Evolutionary conservation across 2,329 filamentous ascomycete species (phyloP).

Genomic region (Neofusicoccum parvum): DNA sequence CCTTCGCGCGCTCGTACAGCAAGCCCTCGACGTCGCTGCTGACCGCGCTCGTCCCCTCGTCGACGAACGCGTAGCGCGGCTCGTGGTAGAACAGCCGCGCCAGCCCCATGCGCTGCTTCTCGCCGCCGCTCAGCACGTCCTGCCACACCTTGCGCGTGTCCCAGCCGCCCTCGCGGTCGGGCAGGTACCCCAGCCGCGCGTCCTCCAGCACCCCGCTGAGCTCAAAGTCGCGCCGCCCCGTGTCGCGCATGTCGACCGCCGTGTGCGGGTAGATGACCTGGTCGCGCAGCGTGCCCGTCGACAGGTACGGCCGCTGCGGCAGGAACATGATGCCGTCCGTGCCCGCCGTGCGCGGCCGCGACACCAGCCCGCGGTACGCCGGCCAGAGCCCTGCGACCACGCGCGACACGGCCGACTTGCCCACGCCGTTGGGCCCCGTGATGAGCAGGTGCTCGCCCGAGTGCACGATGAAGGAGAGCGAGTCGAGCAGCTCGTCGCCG

Average conservation of each 20-base stretch:
- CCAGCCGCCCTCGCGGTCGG: constrained; percentile 92
- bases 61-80: constrained; percentile 89
- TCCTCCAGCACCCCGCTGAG: constrained; percentile 78
- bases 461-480: constrained; percentile 84
- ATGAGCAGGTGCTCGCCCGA: constrained; percentile 92
- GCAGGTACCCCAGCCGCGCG: constrained; percentile 84
- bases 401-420: constrained; percentile 85
- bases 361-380: constrained; percentile 89
- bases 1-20: constrained; percentile 90
- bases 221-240: constrained; percentile 75
- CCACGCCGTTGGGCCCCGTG: constrained; percentile 91
- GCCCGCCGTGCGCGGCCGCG: constrained; percentile 76
- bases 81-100: constrained; percentile 92
- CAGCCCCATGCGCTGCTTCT: constrained; percentile 95
- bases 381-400: constrained; percentile 94
- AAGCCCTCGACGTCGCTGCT: constrained; percentile 92
- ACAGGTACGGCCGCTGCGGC: constrained; percentile 89
- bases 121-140: constrained; percentile 92
- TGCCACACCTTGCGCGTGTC: constrained; percentile 98
- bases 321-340: constrained; percentile 98
- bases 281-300: constrained; percentile 87
- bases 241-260: constrained; percentile 87
- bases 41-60: constrained; percentile 93
- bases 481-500: constrained; percentile 88
- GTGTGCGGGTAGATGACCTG: constrained; percentile 98